Evolutionary conservation across 2,329 filamentous ascomycete genomes (phyloP).

Genomic region (Hansfordia pulvinata): DNA sequence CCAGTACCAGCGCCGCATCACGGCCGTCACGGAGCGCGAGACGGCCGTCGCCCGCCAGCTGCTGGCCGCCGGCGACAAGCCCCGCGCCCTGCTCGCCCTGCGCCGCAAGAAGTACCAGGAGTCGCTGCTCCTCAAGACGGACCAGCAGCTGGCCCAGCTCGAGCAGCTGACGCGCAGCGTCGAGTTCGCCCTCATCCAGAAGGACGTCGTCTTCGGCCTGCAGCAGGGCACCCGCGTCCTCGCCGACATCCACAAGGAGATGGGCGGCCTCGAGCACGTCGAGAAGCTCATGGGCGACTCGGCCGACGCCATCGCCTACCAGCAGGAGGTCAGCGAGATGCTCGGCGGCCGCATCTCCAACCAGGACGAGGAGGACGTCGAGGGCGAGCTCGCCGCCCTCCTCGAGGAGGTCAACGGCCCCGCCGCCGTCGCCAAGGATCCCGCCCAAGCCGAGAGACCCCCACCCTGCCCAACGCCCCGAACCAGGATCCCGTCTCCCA

Average conservation of each 20-base stretch:
- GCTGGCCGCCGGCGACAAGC: slow-evolving; percentile 66
- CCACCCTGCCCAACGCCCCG: slow-evolving; percentile 1
- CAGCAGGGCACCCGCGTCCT: slow-evolving; percentile 85
- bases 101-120: slow-evolving; percentile 97
- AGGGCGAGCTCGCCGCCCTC: slow-evolving; percentile 80
- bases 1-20: slow-evolving; percentile 88
- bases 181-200: slow-evolving; percentile 93
- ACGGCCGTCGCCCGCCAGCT: slow-evolving; percentile 76
- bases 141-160: slow-evolving; percentile 84
- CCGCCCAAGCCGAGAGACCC: slow-evolving; percentile 12
- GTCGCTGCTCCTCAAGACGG: slow-evolving; percentile 74
- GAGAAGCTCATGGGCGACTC: slow-evolving; percentile 92
- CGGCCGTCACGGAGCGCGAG: slow-evolving; percentile 73
- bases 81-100: slow-evolving; percentile 72
- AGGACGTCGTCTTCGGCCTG: slow-evolving; percentile 85
- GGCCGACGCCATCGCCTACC: slow-evolving; percentile 82
- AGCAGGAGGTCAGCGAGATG: slow-evolving; percentile 89
- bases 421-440: slow-evolving; percentile 11
- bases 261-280: slow-evolving; percentile 86
- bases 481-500: slow-evolving; percentile 3
- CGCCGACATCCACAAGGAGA: slow-evolving; percentile 84
- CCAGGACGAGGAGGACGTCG: slow-evolving; percentile 94
- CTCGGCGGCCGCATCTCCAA: slow-evolving; percentile 79
- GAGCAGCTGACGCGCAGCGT: slow-evolving; percentile 80
- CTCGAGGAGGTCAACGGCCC: slow-evolving; percentile 41